Percentiles rank a stretch among this genome's conserved stretches.
Conservation (phyloP, 208 protist genomes). For the Strigomonas galati region DNA sequence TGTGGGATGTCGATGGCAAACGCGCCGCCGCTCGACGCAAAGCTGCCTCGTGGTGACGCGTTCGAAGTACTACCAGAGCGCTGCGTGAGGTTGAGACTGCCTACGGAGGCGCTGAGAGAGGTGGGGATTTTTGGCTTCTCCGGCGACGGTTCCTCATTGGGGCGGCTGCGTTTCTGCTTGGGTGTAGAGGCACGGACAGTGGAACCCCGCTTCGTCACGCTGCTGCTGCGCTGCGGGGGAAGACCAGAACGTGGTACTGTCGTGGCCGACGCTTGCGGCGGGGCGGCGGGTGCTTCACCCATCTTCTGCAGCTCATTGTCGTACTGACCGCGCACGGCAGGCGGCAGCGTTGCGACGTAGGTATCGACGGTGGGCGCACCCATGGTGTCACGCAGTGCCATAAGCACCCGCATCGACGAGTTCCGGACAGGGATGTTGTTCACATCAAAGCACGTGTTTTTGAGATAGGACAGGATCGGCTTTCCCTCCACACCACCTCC, state of each 20-base stretch:
- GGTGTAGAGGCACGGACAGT: not conserved
- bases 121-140: not conserved
- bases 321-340: slow-evolving; percentile 25
- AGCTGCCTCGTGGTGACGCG: not conserved
- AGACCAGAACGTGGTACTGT: slow-evolving; percentile 13
- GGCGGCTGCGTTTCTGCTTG: slow-evolving; percentile 2
- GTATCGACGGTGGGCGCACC: slow-evolving; percentile 15
- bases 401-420: slow-evolving; percentile 43
- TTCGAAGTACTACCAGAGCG: not conserved
- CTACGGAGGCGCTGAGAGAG: too few relatives aligned
- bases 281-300: not conserved
- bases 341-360: slow-evolving; percentile 23
- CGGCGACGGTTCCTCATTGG: not conserved
- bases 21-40: not conserved
- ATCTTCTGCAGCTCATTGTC: slow-evolving; percentile 26
- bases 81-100: too few relatives aligned
- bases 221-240: slow-evolving; percentile 17
- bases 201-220: not conserved
- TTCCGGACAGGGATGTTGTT: slow-evolving; percentile 35
- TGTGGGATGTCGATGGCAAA: slow-evolving; percentile 9
- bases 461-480: slow-evolving; percentile 62
- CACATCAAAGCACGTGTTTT: slow-evolving; percentile 51
- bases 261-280: slow-evolving; percentile 6
- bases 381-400: slow-evolving; percentile 25
- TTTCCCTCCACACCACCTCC: not conserved